Base-by-base conservation (phyloP, 371 early-diverging fungal genomes). In the Lichtheimia corymbifera region DNA sequence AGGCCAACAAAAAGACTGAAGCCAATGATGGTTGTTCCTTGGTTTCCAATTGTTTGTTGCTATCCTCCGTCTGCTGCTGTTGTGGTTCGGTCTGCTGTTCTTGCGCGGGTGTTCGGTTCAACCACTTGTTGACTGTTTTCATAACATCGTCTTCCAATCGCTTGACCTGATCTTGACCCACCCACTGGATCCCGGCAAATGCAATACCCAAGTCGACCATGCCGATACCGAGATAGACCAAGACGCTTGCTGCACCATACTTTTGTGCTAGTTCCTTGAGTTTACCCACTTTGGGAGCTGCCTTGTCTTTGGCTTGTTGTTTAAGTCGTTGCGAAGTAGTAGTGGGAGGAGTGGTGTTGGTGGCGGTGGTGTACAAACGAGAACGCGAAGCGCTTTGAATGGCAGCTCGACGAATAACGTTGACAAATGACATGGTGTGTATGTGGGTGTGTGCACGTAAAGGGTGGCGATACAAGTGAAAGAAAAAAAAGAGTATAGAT, bases 201-300 rank as follows among this genome's bases (percentile, higher is more conserved):
- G 72, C 69, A 6, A 67, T 27, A 18, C 75, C 72, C 0, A 81
- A 56, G 59, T 81, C 78, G 0, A 81, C 65, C 43, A 57, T 49
- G 22, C 78, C 73, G n/a, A 81, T 60, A 49, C 71, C 74, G 9
- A 76, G 58, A 51, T 78, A 81, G 0, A 81, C 82, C 20, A 72
- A 28, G 5, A 81, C 68, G 12, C 78, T 76, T 2, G 71, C 65
- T 9, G 68, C 66, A 52, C 82, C 82, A 55, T 81, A 76, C 41
- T 81, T 76, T 27, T 72, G 55, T 20, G 67, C 64, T 27, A 76
- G 58, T 47, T 72, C 64, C 42, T 67, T 65, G 18, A 76, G 64
- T 52, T 70, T 71, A 17, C 76, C 72, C 1, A 49, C 61, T 58
- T 70, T 65, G 53, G 64, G 58, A 18, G 58, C 59, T n/a, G 64